Percentiles rank a stretch among this genome's conserved stretches.
Evolutionary conservation across 441 rosid genomes (phyloP).

Genomic region (Theobroma grandiflorum): DNA sequence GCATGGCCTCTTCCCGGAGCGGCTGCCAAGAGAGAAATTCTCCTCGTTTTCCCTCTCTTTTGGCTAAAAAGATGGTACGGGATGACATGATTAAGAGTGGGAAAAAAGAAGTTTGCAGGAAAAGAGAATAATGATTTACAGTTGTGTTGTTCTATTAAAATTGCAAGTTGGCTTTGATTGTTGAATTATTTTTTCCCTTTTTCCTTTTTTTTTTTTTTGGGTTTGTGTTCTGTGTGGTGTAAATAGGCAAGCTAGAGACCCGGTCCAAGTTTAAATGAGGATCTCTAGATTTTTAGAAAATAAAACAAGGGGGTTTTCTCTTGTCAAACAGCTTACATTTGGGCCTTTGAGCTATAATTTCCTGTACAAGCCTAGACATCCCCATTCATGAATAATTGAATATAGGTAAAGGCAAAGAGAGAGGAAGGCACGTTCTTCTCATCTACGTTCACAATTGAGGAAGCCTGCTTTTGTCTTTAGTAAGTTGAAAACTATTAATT

Average conservation of each 20-base stretch:
- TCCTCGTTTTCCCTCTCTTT: slow-evolving; percentile 30
- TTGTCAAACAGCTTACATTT: neutral
- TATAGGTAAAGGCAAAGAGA: neutral
- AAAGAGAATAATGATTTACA: slow-evolving; percentile 18
- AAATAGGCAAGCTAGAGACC: slow-evolving; percentile 44
- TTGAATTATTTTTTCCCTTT: neutral
- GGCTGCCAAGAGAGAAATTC: slow-evolving; percentile 35
- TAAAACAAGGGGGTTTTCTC: slow-evolving; percentile 5
- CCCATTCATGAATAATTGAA: neutral
- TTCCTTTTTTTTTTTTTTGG: neutral
- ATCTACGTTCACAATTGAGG: neutral
- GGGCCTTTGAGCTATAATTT: neutral
- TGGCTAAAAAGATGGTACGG: slow-evolving; percentile 28
- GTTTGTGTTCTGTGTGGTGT: slow-evolving; percentile 29
- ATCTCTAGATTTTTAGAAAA: slow-evolving; percentile 57
- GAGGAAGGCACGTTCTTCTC: slow-evolving; percentile 10
- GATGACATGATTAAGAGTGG: slow-evolving; percentile 30
- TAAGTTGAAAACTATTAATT: neutral
- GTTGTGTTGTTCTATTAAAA: slow-evolving; percentile 20
- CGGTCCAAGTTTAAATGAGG: slow-evolving; percentile 49
- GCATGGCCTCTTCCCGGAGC: slow-evolving; percentile 46
- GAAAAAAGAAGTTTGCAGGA: slow-evolving; percentile 13
- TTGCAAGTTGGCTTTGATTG: slow-evolving; percentile 12
- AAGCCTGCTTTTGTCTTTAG: neutral
- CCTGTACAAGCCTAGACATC: neutral